phyloP scores from a whole-genome alignment of 805 yeast species.

The Cyberlindnera mycetangii region DNA sequence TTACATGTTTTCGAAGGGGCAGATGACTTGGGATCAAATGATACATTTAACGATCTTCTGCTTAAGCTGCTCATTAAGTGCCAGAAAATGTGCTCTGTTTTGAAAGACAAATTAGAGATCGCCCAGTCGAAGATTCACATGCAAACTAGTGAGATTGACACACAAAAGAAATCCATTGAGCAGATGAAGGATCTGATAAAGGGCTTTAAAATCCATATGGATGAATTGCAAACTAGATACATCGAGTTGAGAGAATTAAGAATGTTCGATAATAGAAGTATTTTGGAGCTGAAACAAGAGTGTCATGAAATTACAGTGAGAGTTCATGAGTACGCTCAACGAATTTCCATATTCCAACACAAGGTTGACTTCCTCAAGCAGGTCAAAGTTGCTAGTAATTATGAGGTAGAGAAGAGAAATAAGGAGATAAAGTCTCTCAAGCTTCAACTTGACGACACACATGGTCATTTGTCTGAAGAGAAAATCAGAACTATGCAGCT shows the following conservation, averaged over 20 bases:
- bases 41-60: slow-evolving; percentile 34
- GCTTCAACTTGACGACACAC: slow-evolving; percentile 38
- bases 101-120: slow-evolving; percentile 32
- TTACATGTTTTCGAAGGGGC: background rate
- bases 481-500: slow-evolving; percentile 36
- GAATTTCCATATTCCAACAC: slow-evolving; percentile 22
- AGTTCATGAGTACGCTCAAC: slow-evolving; percentile 23
- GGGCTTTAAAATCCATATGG: slow-evolving; percentile 24
- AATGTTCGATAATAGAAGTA: slow-evolving; percentile 19
- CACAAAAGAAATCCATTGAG: slow-evolving; percentile 24
- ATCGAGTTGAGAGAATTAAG: slow-evolving; percentile 26
- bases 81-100: slow-evolving; percentile 33
- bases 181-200: slow-evolving; percentile 18
- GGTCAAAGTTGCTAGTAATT: slow-evolving; percentile 21
- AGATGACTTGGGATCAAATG: background rate
- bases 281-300: slow-evolving; percentile 27
- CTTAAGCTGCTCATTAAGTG: slow-evolving; percentile 39
- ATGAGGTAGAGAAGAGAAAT: slow-evolving; percentile 25
- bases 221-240: slow-evolving; percentile 24
- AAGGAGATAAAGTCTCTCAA: slow-evolving; percentile 36
- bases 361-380: slow-evolving; percentile 28
- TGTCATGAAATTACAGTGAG: slow-evolving; percentile 18
- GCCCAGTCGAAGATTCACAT: slow-evolving; percentile 28
- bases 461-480: slow-evolving; percentile 47
- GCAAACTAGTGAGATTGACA: slow-evolving; percentile 26